phyloP scores from a whole-genome alignment of 495 filamentous ascomycete genomes.

The Aspergillus sclerotiicarbonarius region DNA sequence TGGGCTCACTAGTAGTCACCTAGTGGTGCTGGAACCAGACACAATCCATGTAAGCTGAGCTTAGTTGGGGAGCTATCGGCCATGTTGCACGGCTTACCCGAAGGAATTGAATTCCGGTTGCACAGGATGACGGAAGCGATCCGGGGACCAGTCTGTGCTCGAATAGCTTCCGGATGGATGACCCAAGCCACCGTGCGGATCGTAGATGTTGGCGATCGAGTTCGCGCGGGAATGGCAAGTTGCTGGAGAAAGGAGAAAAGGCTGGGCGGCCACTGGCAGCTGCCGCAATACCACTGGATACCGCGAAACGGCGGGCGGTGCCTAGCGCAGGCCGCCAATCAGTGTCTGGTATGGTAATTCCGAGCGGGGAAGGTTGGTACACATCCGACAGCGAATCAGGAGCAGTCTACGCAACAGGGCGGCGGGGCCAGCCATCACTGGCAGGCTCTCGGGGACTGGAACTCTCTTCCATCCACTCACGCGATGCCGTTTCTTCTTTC shows the following conservation, averaged over 20 bases:
- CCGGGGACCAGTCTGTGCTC: not conserved
- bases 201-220: not conserved
- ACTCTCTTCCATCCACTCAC: not conserved
- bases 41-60: not conserved
- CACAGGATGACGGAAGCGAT: not conserved
- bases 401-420: not conserved
- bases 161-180: not conserved
- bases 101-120: not conserved
- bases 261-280: no score
- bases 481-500: not conserved
- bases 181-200: not conserved
- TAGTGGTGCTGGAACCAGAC: not conserved
- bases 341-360: not conserved
- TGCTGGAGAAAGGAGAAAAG: no score
- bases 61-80: not conserved
- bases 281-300: no score
- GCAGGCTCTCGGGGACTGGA: not conserved
- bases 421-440: not conserved
- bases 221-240: no score
- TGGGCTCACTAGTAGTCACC: no score
- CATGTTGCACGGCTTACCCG: not conserved
- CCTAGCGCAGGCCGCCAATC: not conserved
- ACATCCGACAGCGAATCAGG: conserved; percentile 9
- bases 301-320: not conserved
- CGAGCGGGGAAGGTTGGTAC: conserved; percentile 10